Conservation (phyloP, 371 early-diverging fungal genomes). For the Choanephora cucurbitarum region DNA sequence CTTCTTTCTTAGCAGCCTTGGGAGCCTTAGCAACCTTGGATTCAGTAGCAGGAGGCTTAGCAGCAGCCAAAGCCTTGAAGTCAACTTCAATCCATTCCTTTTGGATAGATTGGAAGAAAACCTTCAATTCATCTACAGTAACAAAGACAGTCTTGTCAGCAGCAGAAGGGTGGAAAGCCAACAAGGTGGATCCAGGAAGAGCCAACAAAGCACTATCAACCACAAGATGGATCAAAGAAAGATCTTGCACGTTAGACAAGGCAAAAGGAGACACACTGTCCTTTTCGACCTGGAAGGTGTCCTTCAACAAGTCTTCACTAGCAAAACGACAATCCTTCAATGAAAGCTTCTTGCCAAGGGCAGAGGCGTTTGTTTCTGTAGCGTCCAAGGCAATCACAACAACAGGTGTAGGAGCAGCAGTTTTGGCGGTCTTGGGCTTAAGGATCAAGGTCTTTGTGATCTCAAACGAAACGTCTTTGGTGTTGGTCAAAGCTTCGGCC, state of each 20-base stretch:
- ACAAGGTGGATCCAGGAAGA: constrained; percentile 28
- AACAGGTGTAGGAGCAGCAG: constrained; percentile 63
- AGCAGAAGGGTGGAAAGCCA: constrained; percentile 68
- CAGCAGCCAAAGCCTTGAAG: constrained; percentile 48
- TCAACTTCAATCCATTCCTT: constrained; percentile 48
- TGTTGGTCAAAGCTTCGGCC: constrained; percentile 44
- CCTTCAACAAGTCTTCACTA: constrained; percentile 58
- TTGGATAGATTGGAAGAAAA: constrained; percentile 40
- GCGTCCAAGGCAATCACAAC: constrained; percentile 62
- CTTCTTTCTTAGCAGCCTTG: constrained; percentile 41
- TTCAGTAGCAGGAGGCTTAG: constrained; percentile 37
- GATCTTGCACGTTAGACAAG: constrained; percentile 53
- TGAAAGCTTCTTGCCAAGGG: constrained; percentile 59
- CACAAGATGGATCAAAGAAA: constrained; percentile 57
- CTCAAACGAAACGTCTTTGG: constrained; percentile 23
- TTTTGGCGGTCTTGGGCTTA: constrained; percentile 75
- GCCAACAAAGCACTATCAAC: constrained; percentile 56
- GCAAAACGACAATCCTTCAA: constrained; percentile 74
- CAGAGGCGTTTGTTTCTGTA: constrained; percentile 55
- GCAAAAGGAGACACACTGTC: constrained; percentile 68
- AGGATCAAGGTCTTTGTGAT: constrained; percentile 68
- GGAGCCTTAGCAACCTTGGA: constrained; percentile 34
- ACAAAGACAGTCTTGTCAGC: constrained; percentile 59
- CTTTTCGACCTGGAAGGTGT: constrained; percentile 56
- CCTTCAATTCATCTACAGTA: constrained; percentile 49